phyloP scores from a whole-genome alignment of 768 basidiomycete species.

The Serendipita indica region DNA sequence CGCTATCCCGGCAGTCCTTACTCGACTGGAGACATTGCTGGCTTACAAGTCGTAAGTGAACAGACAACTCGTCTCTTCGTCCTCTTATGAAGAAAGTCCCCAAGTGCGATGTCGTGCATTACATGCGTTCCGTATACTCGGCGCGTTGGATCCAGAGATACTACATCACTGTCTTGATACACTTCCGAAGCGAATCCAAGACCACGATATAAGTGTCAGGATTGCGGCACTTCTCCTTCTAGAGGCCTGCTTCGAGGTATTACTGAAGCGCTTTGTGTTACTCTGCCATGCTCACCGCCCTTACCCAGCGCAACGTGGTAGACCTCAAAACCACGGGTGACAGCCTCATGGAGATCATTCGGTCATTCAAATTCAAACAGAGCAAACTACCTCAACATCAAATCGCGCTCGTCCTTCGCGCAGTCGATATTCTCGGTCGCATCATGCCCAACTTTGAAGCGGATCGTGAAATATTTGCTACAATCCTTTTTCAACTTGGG shows the following conservation, averaged over 20 bases:
- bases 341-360: too few species aligned
- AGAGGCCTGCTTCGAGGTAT: neutral
- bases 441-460: too few species aligned
- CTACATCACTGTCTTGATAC: neutral
- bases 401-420: too few species aligned
- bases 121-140: neutral
- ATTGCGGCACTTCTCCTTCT: neutral
- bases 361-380: too few species aligned
- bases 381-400: too few species aligned
- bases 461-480: too few species aligned
- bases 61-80: neutral
- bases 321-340: too few species aligned
- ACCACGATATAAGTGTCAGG: neutral
- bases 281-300: too few species aligned
- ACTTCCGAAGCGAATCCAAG: neutral
- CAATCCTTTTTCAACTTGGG: too few species aligned
- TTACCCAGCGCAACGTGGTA: too few species aligned
- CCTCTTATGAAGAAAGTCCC: neutral
- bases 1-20: neutral
- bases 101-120: slow-evolving; percentile 1
- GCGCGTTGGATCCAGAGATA: neutral
- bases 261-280: too few species aligned
- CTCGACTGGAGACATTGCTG: neutral
- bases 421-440: too few species aligned
- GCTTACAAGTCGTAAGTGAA: neutral